Percentiles rank a stretch among this genome's conserved stretches.
phyloP scores from a whole-genome alignment of 73 alveolate genomes.

The Tetrahymena malaccensis region DNA sequence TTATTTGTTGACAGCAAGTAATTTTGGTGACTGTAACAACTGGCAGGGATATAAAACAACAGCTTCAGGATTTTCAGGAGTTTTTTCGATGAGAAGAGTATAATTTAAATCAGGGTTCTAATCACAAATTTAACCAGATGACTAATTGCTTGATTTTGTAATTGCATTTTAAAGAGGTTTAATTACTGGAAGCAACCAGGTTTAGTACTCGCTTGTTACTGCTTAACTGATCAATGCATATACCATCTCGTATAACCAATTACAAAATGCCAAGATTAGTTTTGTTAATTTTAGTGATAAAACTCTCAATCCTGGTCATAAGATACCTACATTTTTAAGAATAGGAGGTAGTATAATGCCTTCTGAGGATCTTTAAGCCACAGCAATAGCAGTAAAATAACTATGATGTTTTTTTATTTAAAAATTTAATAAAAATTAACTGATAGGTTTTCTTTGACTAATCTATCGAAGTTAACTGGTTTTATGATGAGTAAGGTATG shows the following conservation, averaged over 20 bases:
- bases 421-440: not conserved
- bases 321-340: not conserved
- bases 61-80: not conserved
- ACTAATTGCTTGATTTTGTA: not conserved
- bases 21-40: not conserved
- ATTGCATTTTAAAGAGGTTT: not conserved
- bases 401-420: not conserved
- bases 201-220: not conserved
- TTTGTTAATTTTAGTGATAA: not conserved
- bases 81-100: not conserved
- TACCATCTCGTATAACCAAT: not conserved
- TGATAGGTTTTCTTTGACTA: not conserved
- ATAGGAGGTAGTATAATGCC: not conserved
- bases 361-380: not conserved
- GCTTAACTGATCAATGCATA: not conserved
- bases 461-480: not conserved
- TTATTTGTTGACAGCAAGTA: not conserved
- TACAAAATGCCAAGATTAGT: not conserved
- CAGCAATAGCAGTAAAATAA: not conserved
- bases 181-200: not conserved
- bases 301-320: not conserved
- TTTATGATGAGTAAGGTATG: not conserved
- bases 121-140: not conserved
- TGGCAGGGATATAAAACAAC: not conserved
- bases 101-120: not conserved